Percentiles rank a stretch among this genome's conserved stretches.
phyloP scores from a whole-genome alignment of 257 asterid species.

The Solanum raphanifolium region DNA sequence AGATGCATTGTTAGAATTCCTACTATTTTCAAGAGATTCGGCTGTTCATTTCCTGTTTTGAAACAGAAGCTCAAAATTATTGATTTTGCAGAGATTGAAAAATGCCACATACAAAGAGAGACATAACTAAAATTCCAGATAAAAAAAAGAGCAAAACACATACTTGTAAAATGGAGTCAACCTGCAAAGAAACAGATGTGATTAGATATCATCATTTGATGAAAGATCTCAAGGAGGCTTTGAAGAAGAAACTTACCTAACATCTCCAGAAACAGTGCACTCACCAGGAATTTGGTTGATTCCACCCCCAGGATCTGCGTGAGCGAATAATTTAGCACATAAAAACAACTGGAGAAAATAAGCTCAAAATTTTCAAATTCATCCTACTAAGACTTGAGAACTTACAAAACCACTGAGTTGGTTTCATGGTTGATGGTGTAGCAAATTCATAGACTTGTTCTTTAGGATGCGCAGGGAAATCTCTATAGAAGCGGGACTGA shows the following conservation, averaged over 20 bases:
- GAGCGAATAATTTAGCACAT: background rate
- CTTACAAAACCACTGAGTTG: constrained; percentile 95
- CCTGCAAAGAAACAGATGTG: constrained; percentile 37
- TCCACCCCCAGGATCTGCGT: constrained; percentile 97
- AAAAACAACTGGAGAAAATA: background rate
- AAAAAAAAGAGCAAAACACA: background rate
- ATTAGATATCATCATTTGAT: constrained; percentile 16
- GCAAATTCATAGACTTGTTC: constrained; percentile 82
- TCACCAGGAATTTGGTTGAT: constrained; percentile 93
- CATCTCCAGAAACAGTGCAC: constrained; percentile 86
- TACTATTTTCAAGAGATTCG: background rate
- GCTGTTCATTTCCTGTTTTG: background rate
- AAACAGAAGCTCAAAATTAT: background rate
- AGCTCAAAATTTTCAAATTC: background rate
- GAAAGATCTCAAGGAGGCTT: constrained; percentile 1
- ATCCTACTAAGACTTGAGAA: constrained; percentile 5
- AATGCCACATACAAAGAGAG: background rate
- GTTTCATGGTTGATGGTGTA: constrained; percentile 97
- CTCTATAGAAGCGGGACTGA: constrained; percentile 62
- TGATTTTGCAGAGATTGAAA: background rate
- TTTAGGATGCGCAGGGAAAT: constrained; percentile 80
- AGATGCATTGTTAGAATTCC: background rate
- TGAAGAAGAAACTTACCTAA: constrained; percentile 42
- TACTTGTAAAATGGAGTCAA: constrained; percentile 97
- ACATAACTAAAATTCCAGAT: background rate